Evolutionary conservation across 2,329 filamentous ascomycete species (phyloP), one percentile per base, ranked within the genome.

Genomic region (Aureobasidium musti): DNA sequence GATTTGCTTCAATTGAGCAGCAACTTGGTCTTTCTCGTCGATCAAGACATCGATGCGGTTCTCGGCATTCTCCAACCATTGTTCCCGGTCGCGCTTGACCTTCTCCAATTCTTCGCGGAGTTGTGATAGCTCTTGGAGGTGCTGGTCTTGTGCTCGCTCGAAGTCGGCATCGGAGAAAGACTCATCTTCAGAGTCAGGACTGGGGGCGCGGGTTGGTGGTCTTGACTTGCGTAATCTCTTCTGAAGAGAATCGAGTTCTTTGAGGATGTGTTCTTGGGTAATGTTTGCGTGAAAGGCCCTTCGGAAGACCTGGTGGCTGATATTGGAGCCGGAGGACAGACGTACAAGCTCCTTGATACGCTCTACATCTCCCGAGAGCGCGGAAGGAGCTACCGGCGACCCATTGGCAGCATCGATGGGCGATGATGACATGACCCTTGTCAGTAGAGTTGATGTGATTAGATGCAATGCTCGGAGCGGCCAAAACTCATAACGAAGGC

Each of bases 1-100:
- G 30, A 69, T 68, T 11, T 68, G 52, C 14, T 69, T 41, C 49
- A 74, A 30, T 26, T 57, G 47, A n/a, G 68, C 41, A 45, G 69
- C 66, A 14, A 76, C 67, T 4, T 47, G 65, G 43, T 75, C 73
- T 61, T 75, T 76, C 66, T 76, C 74, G 13, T 67, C 70, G 30
- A 72, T 71, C 43, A 75, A 66, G 33, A 68, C 61, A 67, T 78
- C 76, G 17, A 77, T 72, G n/a, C 73, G 69, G 26, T 64, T 67
- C 67, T 77, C 76, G 8, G 76, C 76, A 28, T 69, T 69, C 66
- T 75, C 75, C n/a, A 77, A 53, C 71, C 74, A 73, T 67, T 73
- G 71, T 66, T 77, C 75, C 45, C 75, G 67, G 39, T 73, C 71
- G 57, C 72, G 68, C 52, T 70, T 71, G 47, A 73, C 71, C 26